phyloP scores from a whole-genome alignment of 345 rosid genomes.

The Eucalyptus cladocalyx region DNA sequence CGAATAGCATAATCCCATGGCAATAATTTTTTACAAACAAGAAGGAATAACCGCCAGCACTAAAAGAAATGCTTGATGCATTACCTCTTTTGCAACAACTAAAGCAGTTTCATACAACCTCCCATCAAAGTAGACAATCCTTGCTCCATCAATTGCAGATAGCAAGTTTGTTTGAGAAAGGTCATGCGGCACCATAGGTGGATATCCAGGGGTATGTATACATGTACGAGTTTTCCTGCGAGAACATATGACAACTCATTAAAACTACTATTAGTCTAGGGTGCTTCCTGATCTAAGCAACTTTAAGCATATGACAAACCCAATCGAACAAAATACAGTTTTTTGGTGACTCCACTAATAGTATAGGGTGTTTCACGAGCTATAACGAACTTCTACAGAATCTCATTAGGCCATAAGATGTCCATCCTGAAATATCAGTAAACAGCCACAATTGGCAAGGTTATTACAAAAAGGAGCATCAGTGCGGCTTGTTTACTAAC shows the following conservation, averaged over 20 bases:
- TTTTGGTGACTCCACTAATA: neutral
- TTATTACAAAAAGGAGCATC: neutral
- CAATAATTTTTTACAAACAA: neutral
- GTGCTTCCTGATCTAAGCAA: neutral
- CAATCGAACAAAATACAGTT: neutral
- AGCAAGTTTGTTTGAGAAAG: slow-evolving; percentile 38
- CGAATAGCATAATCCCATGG: neutral
- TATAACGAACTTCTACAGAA: neutral
- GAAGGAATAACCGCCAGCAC: neutral
- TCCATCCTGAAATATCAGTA: neutral
- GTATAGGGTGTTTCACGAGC: neutral
- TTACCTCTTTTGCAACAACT: slow-evolving; percentile 71
- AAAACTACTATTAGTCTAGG: neutral
- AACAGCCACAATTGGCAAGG: neutral
- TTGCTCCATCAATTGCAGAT: slow-evolving; percentile 58
- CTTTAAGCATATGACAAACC: neutral
- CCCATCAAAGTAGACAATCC: slow-evolving; percentile 64
- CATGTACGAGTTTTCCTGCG: slow-evolving; percentile 89
- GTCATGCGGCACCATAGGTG: slow-evolving; percentile 63
- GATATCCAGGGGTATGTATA: slow-evolving; percentile 82
- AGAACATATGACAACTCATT: neutral
- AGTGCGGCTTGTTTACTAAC: neutral
- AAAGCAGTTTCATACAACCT: slow-evolving; percentile 68
- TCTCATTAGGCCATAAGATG: neutral
- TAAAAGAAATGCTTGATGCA: neutral